phyloP scores from a whole-genome alignment of 805 yeast genomes.

The Wickerhamomyces chaumierensis region DNA sequence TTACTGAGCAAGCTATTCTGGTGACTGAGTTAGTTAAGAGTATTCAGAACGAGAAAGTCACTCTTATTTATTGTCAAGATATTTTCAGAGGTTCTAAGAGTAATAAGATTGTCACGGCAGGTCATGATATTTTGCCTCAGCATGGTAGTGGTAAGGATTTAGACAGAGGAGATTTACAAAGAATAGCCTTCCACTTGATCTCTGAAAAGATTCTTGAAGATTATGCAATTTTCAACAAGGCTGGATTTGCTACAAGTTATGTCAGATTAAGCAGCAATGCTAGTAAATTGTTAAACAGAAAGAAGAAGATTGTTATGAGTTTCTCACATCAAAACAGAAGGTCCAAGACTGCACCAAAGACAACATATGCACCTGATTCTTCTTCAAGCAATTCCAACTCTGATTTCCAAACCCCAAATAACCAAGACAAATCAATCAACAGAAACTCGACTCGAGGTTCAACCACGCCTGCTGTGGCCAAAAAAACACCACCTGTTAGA shows the following conservation, averaged over 20 bases:
- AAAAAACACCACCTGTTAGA: slow-evolving; percentile 1
- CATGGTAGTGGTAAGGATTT: slow-evolving; percentile 64
- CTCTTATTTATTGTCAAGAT: slow-evolving; percentile 75
- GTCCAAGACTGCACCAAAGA: neutral
- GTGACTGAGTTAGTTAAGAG: slow-evolving; percentile 48
- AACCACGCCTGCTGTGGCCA: slow-evolving; percentile 2
- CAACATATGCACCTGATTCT: neutral
- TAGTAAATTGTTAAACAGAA: slow-evolving; percentile 30
- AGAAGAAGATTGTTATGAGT: slow-evolving; percentile 36
- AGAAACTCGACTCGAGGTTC: slow-evolving; percentile 1
- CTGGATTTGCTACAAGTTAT: slow-evolving; percentile 78
- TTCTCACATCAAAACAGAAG: slow-evolving; percentile 22
- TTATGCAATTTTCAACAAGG: slow-evolving; percentile 55
- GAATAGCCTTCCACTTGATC: slow-evolving; percentile 71
- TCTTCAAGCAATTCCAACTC: neutral
- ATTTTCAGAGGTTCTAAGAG: slow-evolving; percentile 62
- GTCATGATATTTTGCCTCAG: slow-evolving; percentile 45
- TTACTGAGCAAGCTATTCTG: slow-evolving; percentile 50
- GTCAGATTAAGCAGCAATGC: slow-evolving; percentile 54
- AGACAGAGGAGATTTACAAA: slow-evolving; percentile 62
- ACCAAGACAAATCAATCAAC: neutral
- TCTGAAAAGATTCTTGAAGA: slow-evolving; percentile 59
- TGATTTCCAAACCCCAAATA: neutral
- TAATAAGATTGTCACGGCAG: slow-evolving; percentile 48
- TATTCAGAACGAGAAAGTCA: slow-evolving; percentile 50